A percentile compares a stretch with the other conserved stretches of the same genome.
Evolutionary conservation across 768 basidiomycete species (phyloP).

Genomic region (Phaffia tasmanica): DNA sequence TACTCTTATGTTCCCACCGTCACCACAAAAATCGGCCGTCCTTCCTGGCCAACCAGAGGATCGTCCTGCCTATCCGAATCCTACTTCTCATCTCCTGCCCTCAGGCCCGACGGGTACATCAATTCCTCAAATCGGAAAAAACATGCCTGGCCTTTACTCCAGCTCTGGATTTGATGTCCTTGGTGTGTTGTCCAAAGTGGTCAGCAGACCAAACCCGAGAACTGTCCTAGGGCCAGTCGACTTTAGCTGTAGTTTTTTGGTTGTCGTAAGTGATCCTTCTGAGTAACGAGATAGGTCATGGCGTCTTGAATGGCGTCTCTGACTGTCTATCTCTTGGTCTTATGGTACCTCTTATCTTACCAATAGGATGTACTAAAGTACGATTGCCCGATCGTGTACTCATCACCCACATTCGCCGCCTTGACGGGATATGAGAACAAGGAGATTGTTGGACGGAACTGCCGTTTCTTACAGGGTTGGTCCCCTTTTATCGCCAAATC

Average conservation of each 20-base stretch:
- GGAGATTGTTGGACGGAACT: conserved; percentile 80
- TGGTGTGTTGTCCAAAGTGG: conserved; percentile 66
- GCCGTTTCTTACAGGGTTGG: conserved; percentile 41
- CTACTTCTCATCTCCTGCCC: conserved; percentile 11
- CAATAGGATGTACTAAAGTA: conserved; percentile 56
- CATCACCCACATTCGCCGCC: conserved; percentile 66
- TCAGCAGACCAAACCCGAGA: conserved; percentile 57
- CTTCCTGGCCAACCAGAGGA: conserved; percentile 9
- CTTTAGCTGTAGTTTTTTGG: conserved; percentile 79
- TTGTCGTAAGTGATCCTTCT: conserved; percentile 41
- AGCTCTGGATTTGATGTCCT: conserved; percentile 83
- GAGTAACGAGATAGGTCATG: not conserved
- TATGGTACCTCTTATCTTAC: not conserved
- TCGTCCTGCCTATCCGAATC: conserved; percentile 6
- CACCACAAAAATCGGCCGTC: not conserved
- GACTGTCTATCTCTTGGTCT: not conserved
- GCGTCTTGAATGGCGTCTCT: not conserved
- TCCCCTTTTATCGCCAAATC: not conserved
- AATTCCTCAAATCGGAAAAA: conserved; percentile 20
- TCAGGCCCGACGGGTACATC: conserved; percentile 9
- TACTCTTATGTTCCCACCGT: not conserved
- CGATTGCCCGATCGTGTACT: conserved; percentile 83
- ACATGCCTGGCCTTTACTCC: conserved; percentile 55
- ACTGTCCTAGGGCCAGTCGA: conserved; percentile 83
- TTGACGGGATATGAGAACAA: conserved; percentile 41